Evolutionary conservation across 495 filamentous ascomycete genomes (phyloP).

Genomic region (Podospora pseudopauciseta): DNA sequence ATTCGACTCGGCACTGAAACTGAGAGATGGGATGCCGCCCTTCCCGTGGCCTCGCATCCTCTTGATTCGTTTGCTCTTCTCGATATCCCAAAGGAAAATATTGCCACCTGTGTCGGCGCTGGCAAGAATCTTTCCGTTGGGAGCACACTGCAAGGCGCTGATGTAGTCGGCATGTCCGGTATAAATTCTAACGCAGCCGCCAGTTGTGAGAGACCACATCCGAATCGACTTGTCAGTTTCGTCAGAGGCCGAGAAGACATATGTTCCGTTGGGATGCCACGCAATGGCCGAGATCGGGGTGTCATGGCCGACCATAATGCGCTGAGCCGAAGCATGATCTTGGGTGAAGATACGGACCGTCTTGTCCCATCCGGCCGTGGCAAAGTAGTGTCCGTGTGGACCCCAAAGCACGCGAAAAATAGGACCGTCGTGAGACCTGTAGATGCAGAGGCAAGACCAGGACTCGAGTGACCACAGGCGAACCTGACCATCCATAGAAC

Average conservation of each 20-base stretch:
- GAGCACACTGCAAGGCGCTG: conserved; percentile 76
- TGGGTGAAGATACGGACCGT: conserved; percentile 87
- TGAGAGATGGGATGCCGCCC: conserved; percentile 88
- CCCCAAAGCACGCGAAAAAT: conserved; percentile 86
- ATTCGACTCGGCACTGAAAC: conserved; percentile 84
- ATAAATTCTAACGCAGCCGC: conserved; percentile 83
- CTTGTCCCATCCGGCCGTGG: conserved; percentile 79
- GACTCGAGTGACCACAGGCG: conserved; percentile 89
- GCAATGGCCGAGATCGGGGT: conserved; percentile 77
- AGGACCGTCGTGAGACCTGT: conserved; percentile 84
- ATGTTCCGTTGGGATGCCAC: conserved; percentile 90
- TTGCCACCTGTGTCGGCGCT: conserved; percentile 80
- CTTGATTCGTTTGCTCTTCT: conserved; percentile 76
- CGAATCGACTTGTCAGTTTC: conserved; percentile 81
- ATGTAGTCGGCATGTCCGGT: conserved; percentile 84
- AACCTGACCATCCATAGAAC: conserved; percentile 78
- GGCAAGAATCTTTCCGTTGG: conserved; percentile 81
- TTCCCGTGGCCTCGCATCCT: conserved; percentile 91
- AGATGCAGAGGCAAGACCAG: conserved; percentile 86
- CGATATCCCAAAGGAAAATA: conserved; percentile 91
- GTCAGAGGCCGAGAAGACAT: conserved; percentile 83
- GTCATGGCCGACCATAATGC: conserved; percentile 88
- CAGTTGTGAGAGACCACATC: conserved; percentile 92
- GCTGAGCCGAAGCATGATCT: conserved; percentile 83
- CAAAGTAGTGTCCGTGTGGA: conserved; percentile 95